Evolutionary conservation across 163 green algal genomes (phyloP).

Genomic region (Scenedesmus sp.): DNA sequence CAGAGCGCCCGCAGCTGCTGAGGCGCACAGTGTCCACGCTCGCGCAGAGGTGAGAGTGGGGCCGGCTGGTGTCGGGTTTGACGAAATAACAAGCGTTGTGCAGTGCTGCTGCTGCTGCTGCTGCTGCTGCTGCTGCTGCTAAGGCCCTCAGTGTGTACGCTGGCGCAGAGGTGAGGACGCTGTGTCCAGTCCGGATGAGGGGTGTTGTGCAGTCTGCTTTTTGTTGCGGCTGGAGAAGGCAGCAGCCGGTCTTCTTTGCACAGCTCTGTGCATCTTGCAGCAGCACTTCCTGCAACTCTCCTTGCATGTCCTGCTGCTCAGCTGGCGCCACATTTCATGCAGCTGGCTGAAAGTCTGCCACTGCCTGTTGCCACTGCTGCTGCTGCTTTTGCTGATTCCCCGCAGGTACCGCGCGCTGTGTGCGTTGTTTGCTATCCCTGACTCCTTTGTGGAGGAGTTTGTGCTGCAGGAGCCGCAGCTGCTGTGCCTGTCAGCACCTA

Average conservation of each 20-base stretch:
- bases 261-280: too few species aligned
- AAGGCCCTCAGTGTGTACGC: too few species aligned
- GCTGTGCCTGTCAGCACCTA: conserved; percentile 41
- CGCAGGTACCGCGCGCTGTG: conserved; percentile 45
- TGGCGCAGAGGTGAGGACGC: too few species aligned
- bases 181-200: too few species aligned
- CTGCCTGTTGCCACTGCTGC: background rate
- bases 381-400: background rate
- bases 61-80: background rate
- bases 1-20: conserved; percentile 44
- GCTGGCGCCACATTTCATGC: background rate
- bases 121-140: background rate
- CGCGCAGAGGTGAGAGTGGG: background rate
- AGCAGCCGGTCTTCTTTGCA: too few species aligned
- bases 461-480: conserved; percentile 44
- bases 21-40: conserved; percentile 18
- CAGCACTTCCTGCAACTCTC: background rate
- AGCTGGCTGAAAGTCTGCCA: too few species aligned
- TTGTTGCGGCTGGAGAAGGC: too few species aligned
- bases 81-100: background rate
- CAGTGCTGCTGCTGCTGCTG: background rate
- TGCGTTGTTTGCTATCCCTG: conserved; percentile 46
- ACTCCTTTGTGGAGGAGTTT: conserved; percentile 50
- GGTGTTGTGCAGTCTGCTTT: too few species aligned
- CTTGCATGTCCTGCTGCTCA: background rate